These are phyloP conservation scores for Xanthoceras sorbifolium DNA, from an alignment of 345 rosid genomes.

Conservation along the genomic window DNA sequence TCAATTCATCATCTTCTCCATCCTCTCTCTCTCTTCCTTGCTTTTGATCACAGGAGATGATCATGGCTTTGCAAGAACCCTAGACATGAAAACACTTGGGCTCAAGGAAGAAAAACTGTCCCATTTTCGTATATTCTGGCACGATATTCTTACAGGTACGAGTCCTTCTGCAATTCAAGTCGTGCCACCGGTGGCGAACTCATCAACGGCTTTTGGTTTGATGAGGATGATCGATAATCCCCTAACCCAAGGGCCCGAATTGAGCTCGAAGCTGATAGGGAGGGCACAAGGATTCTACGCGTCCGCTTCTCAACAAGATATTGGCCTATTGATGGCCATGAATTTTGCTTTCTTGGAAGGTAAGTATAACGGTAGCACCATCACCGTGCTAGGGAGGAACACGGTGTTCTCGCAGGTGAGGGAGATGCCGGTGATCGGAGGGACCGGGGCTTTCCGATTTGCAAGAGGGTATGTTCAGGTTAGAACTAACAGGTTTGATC, in stretches of 20 bases:
- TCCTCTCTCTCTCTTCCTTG: slow-evolving; percentile 21
- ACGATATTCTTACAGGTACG: slow-evolving; percentile 50
- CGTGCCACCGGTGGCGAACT: slow-evolving; percentile 41
- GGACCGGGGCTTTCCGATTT: slow-evolving; percentile 78
- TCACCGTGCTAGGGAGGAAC: slow-evolving; percentile 72
- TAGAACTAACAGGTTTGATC: slow-evolving; percentile 41
- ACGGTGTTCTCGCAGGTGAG: slow-evolving; percentile 47
- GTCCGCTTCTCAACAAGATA: slow-evolving; percentile 50
- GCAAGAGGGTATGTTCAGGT: slow-evolving; percentile 72
- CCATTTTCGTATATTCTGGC: slow-evolving; percentile 71
- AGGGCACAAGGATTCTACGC: slow-evolving; percentile 76
- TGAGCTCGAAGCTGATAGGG: slow-evolving; percentile 60
- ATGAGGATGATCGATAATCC: slow-evolving; percentile 70
- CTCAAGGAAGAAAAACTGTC: slow-evolving; percentile 50
- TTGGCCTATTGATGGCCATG: slow-evolving; percentile 69
- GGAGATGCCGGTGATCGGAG: slow-evolving; percentile 82
- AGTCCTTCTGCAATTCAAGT: slow-evolving; percentile 49
- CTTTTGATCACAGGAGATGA: slow-evolving; percentile 18
- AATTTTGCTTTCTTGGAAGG: slow-evolving; percentile 68
- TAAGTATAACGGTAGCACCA: slow-evolving; percentile 67
- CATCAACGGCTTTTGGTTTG: slow-evolving; percentile 46
- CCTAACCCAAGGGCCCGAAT: slow-evolving; percentile 52
- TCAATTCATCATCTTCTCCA: slow-evolving; percentile 10
- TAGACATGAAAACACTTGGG: slow-evolving; percentile 32
- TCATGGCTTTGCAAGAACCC: slow-evolving; percentile 31